phyloP scores from a whole-genome alignment of 805 yeast species.

The Candida pini region DNA sequence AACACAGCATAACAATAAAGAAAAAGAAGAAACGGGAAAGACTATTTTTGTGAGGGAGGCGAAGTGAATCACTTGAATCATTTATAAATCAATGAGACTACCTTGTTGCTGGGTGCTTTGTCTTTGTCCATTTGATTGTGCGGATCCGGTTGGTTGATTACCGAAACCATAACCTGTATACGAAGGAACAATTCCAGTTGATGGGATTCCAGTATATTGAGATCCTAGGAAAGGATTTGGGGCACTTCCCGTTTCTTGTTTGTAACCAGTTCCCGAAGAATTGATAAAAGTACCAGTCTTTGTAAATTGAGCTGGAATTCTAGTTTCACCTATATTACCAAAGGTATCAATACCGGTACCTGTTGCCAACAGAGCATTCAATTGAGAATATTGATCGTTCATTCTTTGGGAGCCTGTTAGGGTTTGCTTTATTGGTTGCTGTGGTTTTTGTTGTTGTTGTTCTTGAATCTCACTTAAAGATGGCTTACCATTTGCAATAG shows the following conservation, averaged over 20 bases:
- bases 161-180: constrained; percentile 96
- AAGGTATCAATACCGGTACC: constrained; percentile 94
- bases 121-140: constrained; percentile 9
- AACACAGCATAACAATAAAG: too few species aligned
- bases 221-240: constrained; percentile 59
- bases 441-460: constrained; percentile 23
- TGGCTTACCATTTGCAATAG: constrained; percentile 23
- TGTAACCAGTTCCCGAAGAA: constrained; percentile 82
- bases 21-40: neutral
- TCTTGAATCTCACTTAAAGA: neutral
- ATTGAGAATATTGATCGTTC: constrained; percentile 58
- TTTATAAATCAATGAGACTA: constrained; percentile 29
- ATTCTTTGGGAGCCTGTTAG: constrained; percentile 51
- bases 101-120: constrained; percentile 20
- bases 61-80: too few species aligned
- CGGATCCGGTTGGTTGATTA: constrained; percentile 51
- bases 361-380: constrained; percentile 71
- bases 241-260: constrained; percentile 40
- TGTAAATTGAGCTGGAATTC: constrained; percentile 93
- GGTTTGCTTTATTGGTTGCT: constrained; percentile 37
- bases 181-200: constrained; percentile 64
- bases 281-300: constrained; percentile 74
- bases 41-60: too few species aligned
- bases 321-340: constrained; percentile 76
- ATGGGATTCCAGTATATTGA: constrained; percentile 70